phyloP scores from a whole-genome alignment of 1,139 yeast genomes.

The Yamadazyma blattariae region DNA sequence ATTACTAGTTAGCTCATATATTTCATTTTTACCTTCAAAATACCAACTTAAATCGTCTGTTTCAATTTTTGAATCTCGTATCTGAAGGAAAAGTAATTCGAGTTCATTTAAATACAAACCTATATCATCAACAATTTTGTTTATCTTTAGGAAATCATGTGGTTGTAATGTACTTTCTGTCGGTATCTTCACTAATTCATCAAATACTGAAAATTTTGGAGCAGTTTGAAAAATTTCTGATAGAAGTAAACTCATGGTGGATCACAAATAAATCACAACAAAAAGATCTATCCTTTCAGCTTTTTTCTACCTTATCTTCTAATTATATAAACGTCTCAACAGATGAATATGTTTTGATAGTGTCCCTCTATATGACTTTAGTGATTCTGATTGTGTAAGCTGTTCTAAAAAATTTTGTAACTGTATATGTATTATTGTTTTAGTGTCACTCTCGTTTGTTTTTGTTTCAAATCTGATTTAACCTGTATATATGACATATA shows the following conservation, averaged over 20 bases:
- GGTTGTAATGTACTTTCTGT: constrained; percentile 19
- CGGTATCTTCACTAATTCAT: constrained; percentile 27
- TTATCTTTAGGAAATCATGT: constrained; percentile 30
- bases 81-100: constrained; percentile 15
- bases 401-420: too few relatives aligned
- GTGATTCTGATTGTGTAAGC: too few relatives aligned
- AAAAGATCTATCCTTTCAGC: too few relatives aligned
- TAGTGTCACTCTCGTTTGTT: constrained; percentile 1
- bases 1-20: constrained; percentile 35
- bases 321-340: too few relatives aligned
- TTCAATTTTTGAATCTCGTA: constrained; percentile 9
- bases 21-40: constrained; percentile 43
- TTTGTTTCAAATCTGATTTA: constrained; percentile 4
- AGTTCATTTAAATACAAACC: constrained; percentile 24
- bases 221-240: constrained; percentile 14
- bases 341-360: too few relatives aligned
- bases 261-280: too few relatives aligned
- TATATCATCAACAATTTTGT: constrained; percentile 31
- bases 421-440: too few relatives aligned
- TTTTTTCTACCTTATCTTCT: too few relatives aligned
- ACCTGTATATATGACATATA: constrained; percentile 1
- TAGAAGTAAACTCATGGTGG: constrained; percentile 8
- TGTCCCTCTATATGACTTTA: too few relatives aligned
- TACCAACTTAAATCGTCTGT: constrained; percentile 39
- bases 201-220: constrained; percentile 32